A percentile compares a stretch with the other conserved stretches of the same genome.
These are phyloP conservation scores for Trichophyton rubrum DNA, from an alignment of 2,329 filamentous ascomycete species.

Conservation along the genomic window DNA sequence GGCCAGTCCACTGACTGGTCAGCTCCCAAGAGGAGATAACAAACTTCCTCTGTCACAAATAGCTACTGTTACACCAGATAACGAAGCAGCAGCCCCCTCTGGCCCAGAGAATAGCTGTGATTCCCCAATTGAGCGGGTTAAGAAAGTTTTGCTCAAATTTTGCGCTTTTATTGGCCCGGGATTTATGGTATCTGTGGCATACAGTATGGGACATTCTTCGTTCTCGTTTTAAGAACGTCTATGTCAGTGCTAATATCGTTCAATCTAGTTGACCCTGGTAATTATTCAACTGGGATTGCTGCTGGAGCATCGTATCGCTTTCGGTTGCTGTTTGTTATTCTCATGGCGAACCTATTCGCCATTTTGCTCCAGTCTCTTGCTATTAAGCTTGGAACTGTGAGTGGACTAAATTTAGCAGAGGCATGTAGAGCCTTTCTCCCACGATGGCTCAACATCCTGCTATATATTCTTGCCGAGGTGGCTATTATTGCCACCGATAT, in stretches of 20 bases:
- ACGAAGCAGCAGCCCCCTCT: background rate
- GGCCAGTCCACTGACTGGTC: background rate
- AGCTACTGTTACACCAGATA: background rate
- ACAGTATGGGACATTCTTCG: slow-evolving; percentile 8
- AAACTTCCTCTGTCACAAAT: background rate
- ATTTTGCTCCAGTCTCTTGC: slow-evolving; percentile 38
- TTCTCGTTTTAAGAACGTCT: slow-evolving; percentile 9
- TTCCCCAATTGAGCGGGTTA: slow-evolving; percentile 8
- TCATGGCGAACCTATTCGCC: slow-evolving; percentile 38
- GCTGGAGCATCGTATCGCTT: slow-evolving; percentile 36
- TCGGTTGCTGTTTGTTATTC: slow-evolving; percentile 35
- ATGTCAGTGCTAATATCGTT: slow-evolving; percentile 17
- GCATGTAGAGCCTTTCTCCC: slow-evolving; percentile 55
- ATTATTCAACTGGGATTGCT: slow-evolving; percentile 39
- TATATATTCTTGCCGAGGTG: slow-evolving; percentile 52
- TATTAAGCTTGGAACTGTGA: slow-evolving; percentile 55
- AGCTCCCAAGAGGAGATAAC: background rate
- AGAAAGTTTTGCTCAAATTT: slow-evolving; percentile 27
- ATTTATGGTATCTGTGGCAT: slow-evolving; percentile 38
- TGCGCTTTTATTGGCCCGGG: slow-evolving; percentile 36
- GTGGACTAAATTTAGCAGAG: slow-evolving; percentile 53
- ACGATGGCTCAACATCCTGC: slow-evolving; percentile 48
- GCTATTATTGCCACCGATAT: slow-evolving; percentile 62
- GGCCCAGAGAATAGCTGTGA: background rate
- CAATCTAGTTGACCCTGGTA: slow-evolving; percentile 37